Conservation (phyloP, 345 rosid species). For the Kandelia obovata region DNA sequence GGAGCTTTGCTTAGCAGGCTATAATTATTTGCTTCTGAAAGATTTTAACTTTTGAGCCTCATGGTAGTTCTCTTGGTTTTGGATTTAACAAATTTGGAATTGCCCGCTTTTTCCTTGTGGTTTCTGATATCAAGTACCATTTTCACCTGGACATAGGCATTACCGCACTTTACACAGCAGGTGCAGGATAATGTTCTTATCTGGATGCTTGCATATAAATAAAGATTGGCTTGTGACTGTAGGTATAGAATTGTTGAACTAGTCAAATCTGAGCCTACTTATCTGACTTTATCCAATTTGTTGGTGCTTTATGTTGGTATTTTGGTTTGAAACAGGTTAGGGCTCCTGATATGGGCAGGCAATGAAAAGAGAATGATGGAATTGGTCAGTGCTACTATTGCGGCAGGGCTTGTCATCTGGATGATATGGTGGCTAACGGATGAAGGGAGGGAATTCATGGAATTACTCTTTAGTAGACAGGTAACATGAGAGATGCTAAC, state of each 20-base stretch:
- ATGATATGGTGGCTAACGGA: conserved; percentile 7
- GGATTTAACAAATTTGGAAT: no score
- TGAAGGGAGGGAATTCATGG: not conserved
- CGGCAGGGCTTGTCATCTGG: conserved; percentile 10
- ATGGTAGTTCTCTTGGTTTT: not conserved
- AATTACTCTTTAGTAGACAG: not conserved
- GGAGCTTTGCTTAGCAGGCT: not conserved
- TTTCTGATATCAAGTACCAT: no score
- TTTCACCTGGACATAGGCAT: no score
- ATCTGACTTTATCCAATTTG: not conserved
- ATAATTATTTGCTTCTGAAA: not conserved
- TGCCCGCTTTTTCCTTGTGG: no score
- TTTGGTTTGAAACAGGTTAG: conserved; percentile 35
- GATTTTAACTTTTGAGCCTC: not conserved
- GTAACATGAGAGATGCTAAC: conserved; percentile 5
- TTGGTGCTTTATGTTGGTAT: not conserved
- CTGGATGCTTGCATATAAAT: no score
- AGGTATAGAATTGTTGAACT: no score
- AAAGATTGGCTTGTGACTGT: no score
- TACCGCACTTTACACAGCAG: no score
- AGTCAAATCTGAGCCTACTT: not conserved
- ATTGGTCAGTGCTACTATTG: not conserved
- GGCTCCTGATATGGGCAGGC: conserved; percentile 37
- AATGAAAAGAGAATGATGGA: conserved; percentile 34
- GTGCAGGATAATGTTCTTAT: no score